phyloP scores from a whole-genome alignment of 1,139 yeast species.

The Candida sanyaensis region DNA sequence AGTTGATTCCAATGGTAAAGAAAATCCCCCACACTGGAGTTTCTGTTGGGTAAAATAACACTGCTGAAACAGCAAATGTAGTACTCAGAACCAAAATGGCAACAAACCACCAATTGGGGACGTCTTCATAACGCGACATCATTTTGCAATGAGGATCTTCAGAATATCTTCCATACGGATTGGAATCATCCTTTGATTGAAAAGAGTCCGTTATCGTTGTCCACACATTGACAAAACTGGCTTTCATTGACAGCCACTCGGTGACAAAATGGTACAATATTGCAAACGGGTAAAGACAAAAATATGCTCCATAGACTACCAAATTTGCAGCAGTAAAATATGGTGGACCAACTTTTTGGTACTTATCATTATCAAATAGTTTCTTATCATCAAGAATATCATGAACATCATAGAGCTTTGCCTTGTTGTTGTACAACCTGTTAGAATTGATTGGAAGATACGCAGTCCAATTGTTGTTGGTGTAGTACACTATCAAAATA shows the following conservation, averaged over 20 bases:
- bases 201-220: conserved; percentile 33
- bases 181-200: conserved; percentile 3
- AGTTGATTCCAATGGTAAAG: conserved; percentile 36
- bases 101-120: conserved; percentile 46
- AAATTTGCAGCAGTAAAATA: conserved; percentile 46
- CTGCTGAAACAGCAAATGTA: conserved; percentile 31
- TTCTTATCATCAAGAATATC: conserved; percentile 33
- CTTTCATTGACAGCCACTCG: conserved; percentile 48
- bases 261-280: conserved; percentile 32
- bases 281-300: conserved; percentile 45
- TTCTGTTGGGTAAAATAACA: conserved; percentile 33
- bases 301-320: conserved; percentile 44
- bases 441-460: conserved; percentile 43
- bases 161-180: conserved; percentile 20
- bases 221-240: conserved; percentile 40
- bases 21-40: conserved; percentile 42
- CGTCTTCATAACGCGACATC: conserved; percentile 41
- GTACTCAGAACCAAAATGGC: conserved; percentile 30
- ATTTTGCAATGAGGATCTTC: conserved; percentile 42
- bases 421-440: conserved; percentile 36
- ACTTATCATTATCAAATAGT: conserved; percentile 32
- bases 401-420: conserved; percentile 33
- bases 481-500: conserved; percentile 34
- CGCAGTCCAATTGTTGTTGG: conserved; percentile 43
- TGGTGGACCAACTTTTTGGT: conserved; percentile 41